Evolutionary conservation across 2,329 filamentous ascomycete genomes (phyloP).

Genomic region (Neocucurbitaria cava): DNA sequence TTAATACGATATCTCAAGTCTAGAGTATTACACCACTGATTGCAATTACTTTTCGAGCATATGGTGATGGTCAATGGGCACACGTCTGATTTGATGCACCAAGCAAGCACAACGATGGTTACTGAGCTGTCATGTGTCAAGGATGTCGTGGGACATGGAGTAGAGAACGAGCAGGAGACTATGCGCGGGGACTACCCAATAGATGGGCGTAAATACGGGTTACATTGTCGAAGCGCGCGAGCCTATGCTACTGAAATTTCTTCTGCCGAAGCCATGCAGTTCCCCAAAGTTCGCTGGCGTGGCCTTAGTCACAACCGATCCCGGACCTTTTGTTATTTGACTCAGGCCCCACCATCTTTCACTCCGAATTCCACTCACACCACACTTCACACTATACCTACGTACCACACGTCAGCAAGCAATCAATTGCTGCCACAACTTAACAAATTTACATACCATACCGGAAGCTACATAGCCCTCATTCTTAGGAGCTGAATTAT

Average conservation of each 20-base stretch:
- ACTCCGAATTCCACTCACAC: constrained; percentile 10
- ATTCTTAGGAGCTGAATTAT: neutral
- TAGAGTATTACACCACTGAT: too few relatives aligned
- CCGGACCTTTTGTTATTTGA: constrained; percentile 15
- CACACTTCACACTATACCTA: constrained; percentile 1
- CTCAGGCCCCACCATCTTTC: constrained; percentile 19
- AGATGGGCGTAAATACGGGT: neutral
- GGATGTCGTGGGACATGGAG: neutral
- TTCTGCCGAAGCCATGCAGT: constrained; percentile 1
- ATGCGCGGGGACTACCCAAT: neutral
- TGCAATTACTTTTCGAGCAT: neutral
- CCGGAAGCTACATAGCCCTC: neutral
- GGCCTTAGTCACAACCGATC: constrained; percentile 1
- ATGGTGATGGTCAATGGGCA: neutral
- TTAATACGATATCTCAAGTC: neutral
- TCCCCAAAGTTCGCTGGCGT: constrained; percentile 6
- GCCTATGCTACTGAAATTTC: constrained; percentile 6
- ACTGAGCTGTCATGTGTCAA: neutral
- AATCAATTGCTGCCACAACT: neutral
- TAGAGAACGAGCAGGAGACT: neutral
- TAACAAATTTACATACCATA: neutral
- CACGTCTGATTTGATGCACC: neutral
- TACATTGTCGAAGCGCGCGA: neutral
- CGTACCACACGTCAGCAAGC: constrained; percentile 10
- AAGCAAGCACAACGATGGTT: neutral